Percentiles rank a stretch among this genome's conserved stretches.
These are phyloP conservation scores for Combretum micranthum DNA, from an alignment of 345 rosid genomes.

Conservation along the genomic window DNA sequence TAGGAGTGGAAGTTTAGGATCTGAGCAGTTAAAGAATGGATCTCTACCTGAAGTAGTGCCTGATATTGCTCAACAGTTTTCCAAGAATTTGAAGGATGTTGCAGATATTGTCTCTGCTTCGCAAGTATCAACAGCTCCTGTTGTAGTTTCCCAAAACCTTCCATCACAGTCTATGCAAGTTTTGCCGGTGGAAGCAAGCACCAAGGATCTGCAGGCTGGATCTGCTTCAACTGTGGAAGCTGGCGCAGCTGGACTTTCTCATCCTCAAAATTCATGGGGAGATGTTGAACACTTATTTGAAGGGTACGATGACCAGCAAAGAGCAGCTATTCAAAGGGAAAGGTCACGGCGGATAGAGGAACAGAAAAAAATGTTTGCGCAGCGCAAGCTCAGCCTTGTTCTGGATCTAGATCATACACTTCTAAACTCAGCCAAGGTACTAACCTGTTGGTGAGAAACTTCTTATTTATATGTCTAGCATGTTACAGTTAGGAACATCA, in stretches of 20 bases:
- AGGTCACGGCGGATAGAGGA: constrained; percentile 89
- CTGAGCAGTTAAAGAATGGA: constrained; percentile 50
- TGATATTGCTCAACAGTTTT: constrained; percentile 57
- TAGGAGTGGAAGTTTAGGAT: constrained; percentile 34
- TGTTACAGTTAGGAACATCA: background rate
- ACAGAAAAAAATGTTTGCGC: constrained; percentile 90
- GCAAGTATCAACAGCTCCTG: constrained; percentile 34
- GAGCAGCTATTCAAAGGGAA: constrained; percentile 89
- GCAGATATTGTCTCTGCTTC: constrained; percentile 55
- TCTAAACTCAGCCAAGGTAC: constrained; percentile 96
- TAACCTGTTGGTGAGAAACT: background rate
- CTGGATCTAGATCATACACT: constrained; percentile 97
- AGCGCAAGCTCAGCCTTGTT: constrained; percentile 85
- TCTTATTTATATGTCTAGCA: background rate
- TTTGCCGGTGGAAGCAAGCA: constrained; percentile 24
- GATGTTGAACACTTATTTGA: constrained; percentile 90
- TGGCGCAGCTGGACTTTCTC: constrained; percentile 30
- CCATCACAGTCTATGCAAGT: constrained; percentile 32
- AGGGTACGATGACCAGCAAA: constrained; percentile 80
- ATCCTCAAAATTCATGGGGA: constrained; percentile 63
- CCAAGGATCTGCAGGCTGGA: constrained; percentile 26
- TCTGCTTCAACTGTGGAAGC: constrained; percentile 28
- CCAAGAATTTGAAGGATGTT: constrained; percentile 58
- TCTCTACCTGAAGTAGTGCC: constrained; percentile 28
- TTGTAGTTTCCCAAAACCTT: constrained; percentile 27